Conservation (phyloP, 805 yeast genomes). For the Nakazawaea ishiwadae region DNA sequence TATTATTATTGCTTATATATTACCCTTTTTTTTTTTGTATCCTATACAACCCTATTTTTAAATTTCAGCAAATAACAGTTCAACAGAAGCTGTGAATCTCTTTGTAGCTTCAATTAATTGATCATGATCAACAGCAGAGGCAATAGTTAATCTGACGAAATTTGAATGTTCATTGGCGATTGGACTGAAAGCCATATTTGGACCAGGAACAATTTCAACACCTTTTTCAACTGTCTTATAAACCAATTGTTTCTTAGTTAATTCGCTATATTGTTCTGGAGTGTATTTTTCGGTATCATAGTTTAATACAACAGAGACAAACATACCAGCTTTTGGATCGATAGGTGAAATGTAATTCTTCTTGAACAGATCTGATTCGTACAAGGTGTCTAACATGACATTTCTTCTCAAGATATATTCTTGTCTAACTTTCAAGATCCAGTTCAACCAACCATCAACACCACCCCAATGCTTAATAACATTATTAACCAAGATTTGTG, state of each 20-base stretch:
- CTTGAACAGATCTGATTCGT: constrained; percentile 36
- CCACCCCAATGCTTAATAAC: constrained; percentile 61
- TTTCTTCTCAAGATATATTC: constrained; percentile 70
- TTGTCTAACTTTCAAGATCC: constrained; percentile 65
- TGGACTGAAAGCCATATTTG: constrained; percentile 50
- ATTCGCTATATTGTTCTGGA: constrained; percentile 26
- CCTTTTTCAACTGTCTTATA: constrained; percentile 41
- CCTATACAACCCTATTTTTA: background rate
- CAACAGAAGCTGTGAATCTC: constrained; percentile 46
- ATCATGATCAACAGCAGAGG: constrained; percentile 43
- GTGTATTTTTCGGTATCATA: constrained; percentile 15
- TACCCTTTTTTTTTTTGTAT: background rate
- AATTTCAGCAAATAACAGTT: constrained; percentile 34
- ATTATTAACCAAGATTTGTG: constrained; percentile 53
- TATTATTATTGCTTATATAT: no score
- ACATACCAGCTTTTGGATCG: constrained; percentile 62
- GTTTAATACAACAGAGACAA: constrained; percentile 41
- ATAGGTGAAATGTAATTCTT: constrained; percentile 37
- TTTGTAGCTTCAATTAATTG: constrained; percentile 46
- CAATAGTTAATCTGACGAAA: constrained; percentile 57
- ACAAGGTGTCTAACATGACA: constrained; percentile 47
- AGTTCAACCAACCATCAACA: constrained; percentile 65
- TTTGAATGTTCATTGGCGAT: constrained; percentile 30
- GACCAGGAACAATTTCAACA: constrained; percentile 52
- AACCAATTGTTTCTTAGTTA: constrained; percentile 39